phyloP scores from a whole-genome alignment of 106 monocot genomes.

The Agapanthus africanus region DNA sequence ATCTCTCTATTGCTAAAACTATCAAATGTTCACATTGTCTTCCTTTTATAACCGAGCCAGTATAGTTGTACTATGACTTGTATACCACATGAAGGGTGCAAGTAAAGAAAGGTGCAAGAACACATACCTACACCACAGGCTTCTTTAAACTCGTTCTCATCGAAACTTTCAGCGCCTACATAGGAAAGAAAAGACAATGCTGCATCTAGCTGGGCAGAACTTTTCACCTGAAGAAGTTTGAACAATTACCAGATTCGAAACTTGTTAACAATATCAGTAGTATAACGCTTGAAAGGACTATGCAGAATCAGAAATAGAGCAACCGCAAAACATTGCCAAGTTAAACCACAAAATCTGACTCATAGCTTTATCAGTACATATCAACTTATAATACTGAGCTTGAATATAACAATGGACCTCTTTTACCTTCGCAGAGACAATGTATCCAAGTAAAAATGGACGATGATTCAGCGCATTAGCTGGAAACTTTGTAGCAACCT shows the following conservation, averaged over 20 bases:
- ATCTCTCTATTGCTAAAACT: too few relatives aligned
- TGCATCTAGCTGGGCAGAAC: constrained; percentile 69
- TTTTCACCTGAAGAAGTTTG: constrained; percentile 57
- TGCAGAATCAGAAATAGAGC: too few relatives aligned
- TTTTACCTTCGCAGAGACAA: constrained; percentile 65
- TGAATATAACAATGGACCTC: not conserved
- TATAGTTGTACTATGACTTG: too few relatives aligned
- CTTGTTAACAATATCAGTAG: too few relatives aligned
- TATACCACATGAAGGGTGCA: too few relatives aligned
- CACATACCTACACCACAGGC: constrained; percentile 90
- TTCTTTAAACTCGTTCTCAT: constrained; percentile 60
- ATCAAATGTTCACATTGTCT: too few relatives aligned
- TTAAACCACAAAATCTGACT: too few relatives aligned
- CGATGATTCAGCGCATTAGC: constrained; percentile 77
- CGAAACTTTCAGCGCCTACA: constrained; percentile 51
- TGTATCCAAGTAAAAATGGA: constrained; percentile 53
- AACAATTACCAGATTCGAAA: not conserved
- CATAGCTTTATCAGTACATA: not conserved
- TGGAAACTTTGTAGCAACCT: constrained; percentile 88
- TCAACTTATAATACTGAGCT: not conserved
- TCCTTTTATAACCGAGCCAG: too few relatives aligned
- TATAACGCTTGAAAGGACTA: too few relatives aligned
- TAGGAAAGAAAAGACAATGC: constrained; percentile 63
- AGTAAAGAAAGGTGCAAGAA: not conserved
- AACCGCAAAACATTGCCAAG: too few relatives aligned